These are phyloP conservation scores for Cotoneaster glaucophyllus DNA, from an alignment of 306 rosid species.

Conservation along the genomic window DNA sequence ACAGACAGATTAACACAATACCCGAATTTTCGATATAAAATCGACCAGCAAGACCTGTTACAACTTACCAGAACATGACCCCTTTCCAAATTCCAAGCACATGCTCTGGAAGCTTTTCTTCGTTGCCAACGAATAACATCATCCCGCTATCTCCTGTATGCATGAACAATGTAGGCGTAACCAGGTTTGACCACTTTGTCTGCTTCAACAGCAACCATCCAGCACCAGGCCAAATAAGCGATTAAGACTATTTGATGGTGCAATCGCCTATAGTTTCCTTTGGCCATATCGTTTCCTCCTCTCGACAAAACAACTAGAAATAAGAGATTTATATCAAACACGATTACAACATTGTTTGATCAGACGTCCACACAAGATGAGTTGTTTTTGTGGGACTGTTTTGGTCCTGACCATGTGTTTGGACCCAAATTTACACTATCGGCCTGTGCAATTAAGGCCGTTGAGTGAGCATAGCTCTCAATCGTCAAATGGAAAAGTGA, in stretches of 20 bases:
- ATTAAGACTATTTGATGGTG: neutral
- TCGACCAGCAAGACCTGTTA: neutral
- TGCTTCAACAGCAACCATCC: neutral
- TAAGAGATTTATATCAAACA: neutral
- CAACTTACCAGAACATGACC: neutral
- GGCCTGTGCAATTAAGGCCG: too few species aligned
- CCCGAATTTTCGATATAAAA: conserved; percentile 1
- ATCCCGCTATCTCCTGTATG: neutral
- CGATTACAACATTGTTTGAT: neutral
- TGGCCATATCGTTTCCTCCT: neutral
- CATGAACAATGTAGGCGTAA: neutral
- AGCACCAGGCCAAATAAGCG: neutral
- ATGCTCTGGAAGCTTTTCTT: neutral
- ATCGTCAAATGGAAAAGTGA: too few species aligned
- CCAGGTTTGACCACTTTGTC: neutral
- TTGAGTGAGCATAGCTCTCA: too few species aligned
- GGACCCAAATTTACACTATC: too few species aligned
- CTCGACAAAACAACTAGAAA: neutral
- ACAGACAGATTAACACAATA: neutral
- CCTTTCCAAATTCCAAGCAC: neutral
- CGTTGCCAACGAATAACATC: neutral
- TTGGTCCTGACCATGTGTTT: neutral
- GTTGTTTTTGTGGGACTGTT: neutral
- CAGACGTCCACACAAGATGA: neutral
- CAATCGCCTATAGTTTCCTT: neutral